Percentiles rank a stretch among this genome's conserved stretches.
These are phyloP conservation scores for Antrodiella citrinella DNA, from an alignment of 768 basidiomycete genomes.

Conservation along the genomic window DNA sequence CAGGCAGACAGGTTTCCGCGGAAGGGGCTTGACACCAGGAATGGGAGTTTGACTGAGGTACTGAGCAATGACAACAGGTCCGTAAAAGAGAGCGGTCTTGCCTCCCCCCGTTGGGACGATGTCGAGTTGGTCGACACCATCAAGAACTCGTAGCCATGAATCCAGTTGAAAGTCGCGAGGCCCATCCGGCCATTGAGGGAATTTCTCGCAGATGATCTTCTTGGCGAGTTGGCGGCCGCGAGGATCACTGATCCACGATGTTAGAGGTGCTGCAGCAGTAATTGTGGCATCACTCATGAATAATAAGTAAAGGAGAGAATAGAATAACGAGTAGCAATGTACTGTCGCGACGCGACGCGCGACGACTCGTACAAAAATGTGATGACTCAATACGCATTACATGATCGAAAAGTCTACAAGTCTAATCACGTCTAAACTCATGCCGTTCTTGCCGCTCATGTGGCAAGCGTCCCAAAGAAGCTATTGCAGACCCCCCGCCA, in stretches of 20 bases:
- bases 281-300: background rate
- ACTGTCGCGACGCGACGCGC: background rate
- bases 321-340: background rate
- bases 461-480: background rate
- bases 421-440: background rate
- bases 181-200: slow-evolving; percentile 2
- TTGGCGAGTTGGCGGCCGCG: background rate
- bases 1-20: slow-evolving; percentile 1
- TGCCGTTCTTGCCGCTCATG: background rate
- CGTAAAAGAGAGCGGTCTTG: slow-evolving; percentile 4
- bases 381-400: background rate
- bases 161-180: slow-evolving; percentile 5
- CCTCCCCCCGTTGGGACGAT: slow-evolving; percentile 3
- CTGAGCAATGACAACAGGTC: background rate
- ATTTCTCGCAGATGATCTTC: background rate
- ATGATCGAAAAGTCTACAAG: background rate
- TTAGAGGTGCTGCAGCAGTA: background rate
- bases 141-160: background rate
- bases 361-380: background rate
- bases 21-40: background rate
- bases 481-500: background rate
- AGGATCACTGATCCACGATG: background rate
- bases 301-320: background rate
- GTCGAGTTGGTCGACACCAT: slow-evolving; percentile 1
- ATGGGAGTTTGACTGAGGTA: slow-evolving; percentile 1